These are phyloP conservation scores for Phytophthora nicotianae DNA, from an alignment of 352 stramenopile genomes.

Conservation along the genomic window DNA sequence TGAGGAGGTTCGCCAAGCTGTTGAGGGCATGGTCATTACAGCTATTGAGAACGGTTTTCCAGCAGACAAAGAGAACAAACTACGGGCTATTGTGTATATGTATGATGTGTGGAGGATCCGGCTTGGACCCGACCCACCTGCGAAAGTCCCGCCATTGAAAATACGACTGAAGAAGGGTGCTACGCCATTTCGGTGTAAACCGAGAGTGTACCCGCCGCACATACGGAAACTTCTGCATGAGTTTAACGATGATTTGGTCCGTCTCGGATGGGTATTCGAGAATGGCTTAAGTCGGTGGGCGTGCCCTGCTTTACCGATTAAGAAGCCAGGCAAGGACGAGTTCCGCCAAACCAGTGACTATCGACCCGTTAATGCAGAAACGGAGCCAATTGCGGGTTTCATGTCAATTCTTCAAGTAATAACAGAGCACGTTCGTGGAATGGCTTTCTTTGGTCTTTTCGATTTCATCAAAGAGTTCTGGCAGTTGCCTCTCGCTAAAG, in stretches of 20 bases:
- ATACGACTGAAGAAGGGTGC: too few relatives aligned
- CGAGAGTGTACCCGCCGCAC: too few relatives aligned
- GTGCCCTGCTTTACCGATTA: not conserved
- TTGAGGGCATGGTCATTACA: not conserved
- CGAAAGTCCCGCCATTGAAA: too few relatives aligned
- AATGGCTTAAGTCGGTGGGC: conserved; percentile 2
- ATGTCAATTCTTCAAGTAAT: too few relatives aligned
- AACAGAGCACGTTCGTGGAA: too few relatives aligned
- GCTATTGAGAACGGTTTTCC: conserved; percentile 2
- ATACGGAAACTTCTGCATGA: not conserved
- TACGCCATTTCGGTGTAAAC: too few relatives aligned
- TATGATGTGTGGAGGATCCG: conserved; percentile 5
- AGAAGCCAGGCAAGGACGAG: not conserved
- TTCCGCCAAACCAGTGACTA: not conserved
- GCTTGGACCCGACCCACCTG: conserved; percentile 1
- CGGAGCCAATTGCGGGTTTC: too few relatives aligned
- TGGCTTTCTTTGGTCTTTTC: too few relatives aligned
- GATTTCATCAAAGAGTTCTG: too few relatives aligned
- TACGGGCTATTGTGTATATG: not conserved
- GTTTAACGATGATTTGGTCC: conserved; percentile 1
- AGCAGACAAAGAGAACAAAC: too few relatives aligned
- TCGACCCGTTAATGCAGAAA: too few relatives aligned
- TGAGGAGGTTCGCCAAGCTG: not conserved
- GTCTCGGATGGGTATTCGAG: conserved; percentile 4
- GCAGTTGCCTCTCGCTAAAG: too few relatives aligned